Evolutionary conservation across 169 alveolate species (phyloP).

Genomic region (Amoebophrya sp.): DNA sequence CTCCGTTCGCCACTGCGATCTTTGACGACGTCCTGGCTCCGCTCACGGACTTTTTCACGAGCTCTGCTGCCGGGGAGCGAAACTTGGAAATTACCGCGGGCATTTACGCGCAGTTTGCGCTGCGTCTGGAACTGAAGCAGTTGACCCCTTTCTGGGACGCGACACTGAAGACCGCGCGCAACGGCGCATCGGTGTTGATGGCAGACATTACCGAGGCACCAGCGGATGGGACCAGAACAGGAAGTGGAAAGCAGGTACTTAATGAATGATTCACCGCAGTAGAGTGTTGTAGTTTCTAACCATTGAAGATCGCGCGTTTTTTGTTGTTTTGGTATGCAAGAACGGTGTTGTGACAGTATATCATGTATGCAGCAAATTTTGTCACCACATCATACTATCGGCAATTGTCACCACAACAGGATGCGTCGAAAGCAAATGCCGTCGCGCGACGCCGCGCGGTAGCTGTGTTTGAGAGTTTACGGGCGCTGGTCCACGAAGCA

Average conservation of each 20-base stretch:
- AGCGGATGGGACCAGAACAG: no score
- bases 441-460: background rate
- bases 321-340: no score
- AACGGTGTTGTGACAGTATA: no score
- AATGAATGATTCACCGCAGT: no score
- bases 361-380: no score
- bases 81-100: background rate
- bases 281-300: no score
- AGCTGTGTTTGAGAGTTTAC: background rate
- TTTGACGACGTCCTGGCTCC: background rate
- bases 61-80: background rate
- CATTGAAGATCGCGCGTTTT: no score
- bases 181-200: background rate
- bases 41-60: background rate
- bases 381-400: no score
- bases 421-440: no score
- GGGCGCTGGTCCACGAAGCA: background rate
- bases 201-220: background rate
- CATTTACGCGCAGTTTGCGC: background rate
- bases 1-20: background rate
- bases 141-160: background rate
- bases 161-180: background rate
- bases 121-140: background rate
- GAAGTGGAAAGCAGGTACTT: no score
- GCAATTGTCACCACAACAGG: no score